These are phyloP conservation scores for Pilobolus umbonatus DNA, from an alignment of 192 early-diverging fungal species.

Conservation along the genomic window DNA sequence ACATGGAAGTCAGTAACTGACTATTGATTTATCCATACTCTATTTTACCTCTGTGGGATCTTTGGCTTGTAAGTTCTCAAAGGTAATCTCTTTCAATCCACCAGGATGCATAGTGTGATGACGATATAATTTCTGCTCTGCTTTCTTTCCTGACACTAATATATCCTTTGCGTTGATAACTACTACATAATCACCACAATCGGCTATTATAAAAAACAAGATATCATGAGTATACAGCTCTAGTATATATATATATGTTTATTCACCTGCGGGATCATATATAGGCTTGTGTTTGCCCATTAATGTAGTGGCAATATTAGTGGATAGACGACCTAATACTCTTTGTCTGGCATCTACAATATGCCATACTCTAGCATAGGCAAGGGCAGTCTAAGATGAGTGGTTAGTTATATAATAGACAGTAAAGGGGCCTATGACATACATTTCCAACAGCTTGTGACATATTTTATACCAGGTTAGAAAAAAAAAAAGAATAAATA, in stretches of 20 bases:
- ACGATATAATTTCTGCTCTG: conserved; percentile 79
- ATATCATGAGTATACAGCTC: neutral
- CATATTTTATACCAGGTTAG: conserved; percentile 26
- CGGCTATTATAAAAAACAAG: conserved; percentile 47
- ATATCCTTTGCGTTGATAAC: conserved; percentile 87
- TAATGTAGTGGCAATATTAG: conserved; percentile 81
- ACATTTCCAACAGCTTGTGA: conserved; percentile 57
- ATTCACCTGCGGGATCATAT: conserved; percentile 78
- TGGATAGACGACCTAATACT: conserved; percentile 81
- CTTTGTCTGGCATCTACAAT: conserved; percentile 84
- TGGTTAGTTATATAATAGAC: neutral
- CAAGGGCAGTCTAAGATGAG: conserved; percentile 61
- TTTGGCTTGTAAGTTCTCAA: conserved; percentile 68
- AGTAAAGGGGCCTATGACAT: conserved; percentile 1
- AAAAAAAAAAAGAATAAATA: conserved; percentile 7
- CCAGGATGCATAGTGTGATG: conserved; percentile 86
- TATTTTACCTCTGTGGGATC: conserved; percentile 65
- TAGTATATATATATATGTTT: neutral
- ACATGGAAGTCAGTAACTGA: neutral
- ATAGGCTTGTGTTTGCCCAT: conserved; percentile 98
- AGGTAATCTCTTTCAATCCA: conserved; percentile 75
- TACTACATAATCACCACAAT: conserved; percentile 95
- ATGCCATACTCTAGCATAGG: conserved; percentile 88
- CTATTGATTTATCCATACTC: neutral
- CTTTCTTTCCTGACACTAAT: conserved; percentile 77